phyloP scores from a whole-genome alignment of 345 rosid species.

The Anastatica hierochuntica region DNA sequence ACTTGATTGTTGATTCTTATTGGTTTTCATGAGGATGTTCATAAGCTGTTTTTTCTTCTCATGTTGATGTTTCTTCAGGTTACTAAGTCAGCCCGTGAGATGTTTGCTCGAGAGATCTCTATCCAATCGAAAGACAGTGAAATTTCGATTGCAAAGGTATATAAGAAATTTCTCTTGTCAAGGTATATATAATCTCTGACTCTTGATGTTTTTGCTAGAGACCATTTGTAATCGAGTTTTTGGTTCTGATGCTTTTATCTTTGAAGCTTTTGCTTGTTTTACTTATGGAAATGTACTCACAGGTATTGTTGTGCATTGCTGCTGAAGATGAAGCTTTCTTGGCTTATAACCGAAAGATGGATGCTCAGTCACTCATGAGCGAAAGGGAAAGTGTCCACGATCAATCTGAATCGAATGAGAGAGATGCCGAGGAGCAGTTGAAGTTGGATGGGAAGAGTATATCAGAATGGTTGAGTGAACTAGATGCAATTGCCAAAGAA shows the following conservation, averaged over 20 bases:
- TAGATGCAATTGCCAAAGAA: conserved; percentile 61
- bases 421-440: conserved; percentile 43
- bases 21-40: not conserved
- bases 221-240: not conserved
- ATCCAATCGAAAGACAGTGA: conserved; percentile 65
- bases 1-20: not conserved
- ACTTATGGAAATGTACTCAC: conserved; percentile 18
- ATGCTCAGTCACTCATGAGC: conserved; percentile 37
- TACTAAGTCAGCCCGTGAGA: conserved; percentile 47
- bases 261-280: conserved; percentile 9
- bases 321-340: conserved; percentile 84
- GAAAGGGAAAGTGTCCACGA: conserved; percentile 39
- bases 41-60: conserved; percentile 6
- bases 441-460: conserved; percentile 56
- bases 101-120: conserved; percentile 66
- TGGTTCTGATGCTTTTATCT: not conserved
- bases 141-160: conserved; percentile 74
- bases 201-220: conserved; percentile 16
- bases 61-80: conserved; percentile 38
- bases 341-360: conserved; percentile 48
- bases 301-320: conserved; percentile 74
- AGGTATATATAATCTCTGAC: conserved; percentile 28
- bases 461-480: conserved; percentile 53
- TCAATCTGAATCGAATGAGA: conserved; percentile 21
- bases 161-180: conserved; percentile 22